Conservation (phyloP, 2,329 filamentous ascomycete species). For the Mycosphaerella arachidis region DNA sequence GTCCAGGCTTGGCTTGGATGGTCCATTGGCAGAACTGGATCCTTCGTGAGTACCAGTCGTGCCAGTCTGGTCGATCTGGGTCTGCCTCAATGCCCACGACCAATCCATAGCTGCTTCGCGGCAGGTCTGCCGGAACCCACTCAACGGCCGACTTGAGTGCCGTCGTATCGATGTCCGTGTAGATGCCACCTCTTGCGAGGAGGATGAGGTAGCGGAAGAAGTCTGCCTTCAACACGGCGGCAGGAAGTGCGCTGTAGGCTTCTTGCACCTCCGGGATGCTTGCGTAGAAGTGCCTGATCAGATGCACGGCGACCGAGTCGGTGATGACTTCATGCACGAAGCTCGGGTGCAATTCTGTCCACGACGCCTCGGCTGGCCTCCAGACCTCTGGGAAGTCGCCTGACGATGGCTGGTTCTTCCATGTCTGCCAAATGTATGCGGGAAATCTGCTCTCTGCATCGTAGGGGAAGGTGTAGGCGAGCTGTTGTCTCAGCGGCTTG, state of each 20-base stretch:
- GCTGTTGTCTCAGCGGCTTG: conserved; percentile 70
- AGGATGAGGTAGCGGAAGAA: conserved; percentile 67
- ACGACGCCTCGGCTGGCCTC: conserved; percentile 79
- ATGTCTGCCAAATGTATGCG: conserved; percentile 98
- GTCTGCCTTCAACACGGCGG: conserved; percentile 57
- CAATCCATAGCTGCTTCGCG: conserved; percentile 73
- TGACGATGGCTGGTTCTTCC: conserved; percentile 80
- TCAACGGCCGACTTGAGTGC: conserved; percentile 77
- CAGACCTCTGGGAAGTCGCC: conserved; percentile 69
- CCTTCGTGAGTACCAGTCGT: conserved; percentile 88
- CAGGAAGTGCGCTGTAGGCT: conserved; percentile 46
- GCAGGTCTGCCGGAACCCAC: conserved; percentile 78
- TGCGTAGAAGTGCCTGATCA: conserved; percentile 82
- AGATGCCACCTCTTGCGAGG: conserved; percentile 74
- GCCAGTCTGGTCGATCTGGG: conserved; percentile 87
- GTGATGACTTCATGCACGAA: conserved; percentile 97
- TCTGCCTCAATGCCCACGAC: conserved; percentile 96
- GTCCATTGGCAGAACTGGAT: conserved; percentile 99
- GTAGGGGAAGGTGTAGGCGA: conserved; percentile 92
- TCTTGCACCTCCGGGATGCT: conserved; percentile 52
- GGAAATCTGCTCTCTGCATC: conserved; percentile 84
- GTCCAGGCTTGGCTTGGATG: conserved; percentile 90
- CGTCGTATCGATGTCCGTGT: conserved; percentile 77
- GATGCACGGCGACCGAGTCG: conserved; percentile 75
- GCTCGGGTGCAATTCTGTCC: conserved; percentile 79